phyloP scores from a whole-genome alignment of 73 alveolate species.

The Effrenium voratum region DNA sequence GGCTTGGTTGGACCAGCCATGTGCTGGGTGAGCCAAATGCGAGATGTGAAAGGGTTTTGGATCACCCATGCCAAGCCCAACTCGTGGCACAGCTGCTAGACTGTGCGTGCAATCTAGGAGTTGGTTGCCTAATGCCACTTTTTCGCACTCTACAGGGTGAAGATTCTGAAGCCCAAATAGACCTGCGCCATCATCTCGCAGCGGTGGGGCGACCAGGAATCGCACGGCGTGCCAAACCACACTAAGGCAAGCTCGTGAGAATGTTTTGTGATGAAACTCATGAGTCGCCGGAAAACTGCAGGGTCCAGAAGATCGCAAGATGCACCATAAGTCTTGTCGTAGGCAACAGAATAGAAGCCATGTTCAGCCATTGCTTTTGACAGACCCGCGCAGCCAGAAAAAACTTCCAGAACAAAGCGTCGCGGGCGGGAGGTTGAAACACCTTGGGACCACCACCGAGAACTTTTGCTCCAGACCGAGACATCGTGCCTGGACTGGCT shows the following conservation, averaged over 20 bases:
- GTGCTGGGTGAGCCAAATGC: not conserved
- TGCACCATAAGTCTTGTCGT: not conserved
- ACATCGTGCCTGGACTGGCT: not conserved
- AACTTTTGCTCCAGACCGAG: not conserved
- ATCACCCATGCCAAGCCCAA: not conserved
- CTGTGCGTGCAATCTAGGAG: not conserved
- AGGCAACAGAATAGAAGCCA: not conserved
- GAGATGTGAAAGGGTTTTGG: not conserved
- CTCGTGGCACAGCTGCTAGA: not conserved
- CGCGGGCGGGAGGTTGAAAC: not conserved
- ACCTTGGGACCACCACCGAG: not conserved
- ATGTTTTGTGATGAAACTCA: not conserved
- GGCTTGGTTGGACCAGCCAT: too few species aligned
- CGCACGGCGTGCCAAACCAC: slow-evolving; percentile 25
- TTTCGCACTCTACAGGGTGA: not conserved
- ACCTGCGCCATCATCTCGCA: not conserved
- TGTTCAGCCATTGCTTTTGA: not conserved
- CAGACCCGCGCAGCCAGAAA: not conserved
- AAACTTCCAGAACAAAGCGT: not conserved
- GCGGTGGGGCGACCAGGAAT: slow-evolving; percentile 25
- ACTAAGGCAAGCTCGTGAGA: not conserved
- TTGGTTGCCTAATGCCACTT: not conserved
- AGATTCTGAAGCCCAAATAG: not conserved
- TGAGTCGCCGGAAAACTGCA: not conserved
- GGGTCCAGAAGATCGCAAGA: not conserved